Evolutionary conservation across 441 rosid species (phyloP).

Genomic region (Corymbia citriodora): DNA sequence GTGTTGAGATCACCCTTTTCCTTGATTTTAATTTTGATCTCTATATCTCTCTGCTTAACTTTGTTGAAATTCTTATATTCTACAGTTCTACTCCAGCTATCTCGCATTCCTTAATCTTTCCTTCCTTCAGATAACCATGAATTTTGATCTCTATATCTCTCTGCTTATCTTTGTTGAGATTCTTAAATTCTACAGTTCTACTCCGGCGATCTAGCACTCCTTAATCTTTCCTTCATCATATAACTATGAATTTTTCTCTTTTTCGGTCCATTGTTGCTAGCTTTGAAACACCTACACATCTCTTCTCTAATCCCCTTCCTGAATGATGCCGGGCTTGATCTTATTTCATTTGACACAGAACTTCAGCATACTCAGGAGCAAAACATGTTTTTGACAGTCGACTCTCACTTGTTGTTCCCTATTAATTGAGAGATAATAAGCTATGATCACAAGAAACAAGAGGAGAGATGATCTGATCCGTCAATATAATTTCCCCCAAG

Average conservation of each 20-base stretch:
- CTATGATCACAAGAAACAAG: not conserved
- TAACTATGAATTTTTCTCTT: not conserved
- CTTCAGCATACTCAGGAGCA: not conserved
- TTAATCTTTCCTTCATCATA: not conserved
- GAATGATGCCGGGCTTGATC: not conserved
- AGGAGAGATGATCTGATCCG: not conserved
- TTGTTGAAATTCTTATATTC: not conserved
- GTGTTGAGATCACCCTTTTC: not conserved
- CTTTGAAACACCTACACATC: not conserved
- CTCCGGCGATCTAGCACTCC: not conserved
- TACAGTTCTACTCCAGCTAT: not conserved
- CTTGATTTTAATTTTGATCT: not conserved
- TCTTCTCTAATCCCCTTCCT: not conserved
- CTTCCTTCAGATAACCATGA: not conserved
- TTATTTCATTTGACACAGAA: not conserved
- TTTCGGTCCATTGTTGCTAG: not conserved
- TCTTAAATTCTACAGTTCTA: not conserved
- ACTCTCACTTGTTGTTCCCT: not conserved
- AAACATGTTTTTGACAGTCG: not conserved
- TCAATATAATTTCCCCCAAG: not conserved
- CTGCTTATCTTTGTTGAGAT: not conserved
- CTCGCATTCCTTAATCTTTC: not conserved
- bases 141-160: not conserved
- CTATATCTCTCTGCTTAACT: not conserved
- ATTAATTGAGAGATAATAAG: not conserved